Conservation (phyloP, 345 rosid genomes). For the Abelmoschus esculentus region DNA sequence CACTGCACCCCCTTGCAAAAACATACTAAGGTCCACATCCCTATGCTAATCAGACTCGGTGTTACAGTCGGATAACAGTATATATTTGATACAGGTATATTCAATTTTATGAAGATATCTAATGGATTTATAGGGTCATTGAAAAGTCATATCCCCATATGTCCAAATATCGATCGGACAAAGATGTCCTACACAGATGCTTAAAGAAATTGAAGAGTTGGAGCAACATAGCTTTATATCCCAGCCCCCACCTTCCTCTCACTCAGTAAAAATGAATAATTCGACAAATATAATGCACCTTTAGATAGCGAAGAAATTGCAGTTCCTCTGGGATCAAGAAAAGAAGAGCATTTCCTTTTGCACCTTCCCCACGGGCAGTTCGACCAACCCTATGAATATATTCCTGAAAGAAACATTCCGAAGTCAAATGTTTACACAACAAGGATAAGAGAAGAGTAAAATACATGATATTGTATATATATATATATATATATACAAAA, state of each 20-base stretch:
- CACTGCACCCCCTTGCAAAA: background rate
- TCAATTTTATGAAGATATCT: background rate
- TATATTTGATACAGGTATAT: background rate
- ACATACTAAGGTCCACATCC: background rate
- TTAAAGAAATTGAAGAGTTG: background rate
- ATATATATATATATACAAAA: background rate
- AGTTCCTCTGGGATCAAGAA: slow-evolving; percentile 91
- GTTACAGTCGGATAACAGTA: background rate
- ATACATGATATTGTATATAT: background rate
- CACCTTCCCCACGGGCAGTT: slow-evolving; percentile 99
- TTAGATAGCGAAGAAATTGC: slow-evolving; percentile 78
- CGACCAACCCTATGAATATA: slow-evolving; percentile 99
- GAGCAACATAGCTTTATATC: background rate
- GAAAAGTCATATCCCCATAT: background rate
- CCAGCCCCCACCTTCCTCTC: background rate
- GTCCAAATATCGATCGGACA: background rate
- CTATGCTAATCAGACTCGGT: background rate
- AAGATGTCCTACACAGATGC: no score
- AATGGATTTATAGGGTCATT: background rate
- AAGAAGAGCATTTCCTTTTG: slow-evolving; percentile 86
- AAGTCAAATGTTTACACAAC: slow-evolving; percentile 4
- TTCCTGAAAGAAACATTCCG: slow-evolving; percentile 47
- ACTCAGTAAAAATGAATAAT: background rate
- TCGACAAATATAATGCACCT: slow-evolving; percentile 33
- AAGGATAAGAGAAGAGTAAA: background rate